Conservation (phyloP, 495 filamentous ascomycete species). For the Lophiotrema nucula region DNA sequence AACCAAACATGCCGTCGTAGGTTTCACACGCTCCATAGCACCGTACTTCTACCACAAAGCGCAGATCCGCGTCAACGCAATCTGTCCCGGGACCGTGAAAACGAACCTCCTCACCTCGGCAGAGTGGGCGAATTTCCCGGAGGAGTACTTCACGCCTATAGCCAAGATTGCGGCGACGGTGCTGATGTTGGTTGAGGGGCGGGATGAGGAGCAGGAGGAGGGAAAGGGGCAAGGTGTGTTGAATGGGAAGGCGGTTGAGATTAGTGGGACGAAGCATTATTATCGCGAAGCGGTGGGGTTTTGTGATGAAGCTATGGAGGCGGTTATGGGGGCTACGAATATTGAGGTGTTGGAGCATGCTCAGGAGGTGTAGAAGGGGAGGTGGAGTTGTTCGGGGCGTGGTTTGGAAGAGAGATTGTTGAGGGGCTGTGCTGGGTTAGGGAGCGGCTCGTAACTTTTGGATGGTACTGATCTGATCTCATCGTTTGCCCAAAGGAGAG, state of each 20-base stretch:
- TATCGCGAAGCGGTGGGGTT: constrained; percentile 32
- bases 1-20: constrained; percentile 37
- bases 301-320: constrained; percentile 38
- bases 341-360: constrained; percentile 20
- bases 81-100: constrained; percentile 39
- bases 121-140: constrained; percentile 35
- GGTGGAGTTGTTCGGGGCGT: not conserved
- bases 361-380: not conserved
- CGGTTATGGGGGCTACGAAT: constrained; percentile 36
- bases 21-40: constrained; percentile 37
- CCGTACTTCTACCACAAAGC: constrained; percentile 19
- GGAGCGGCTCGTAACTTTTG: too few species aligned
- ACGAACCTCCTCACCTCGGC: constrained; percentile 36
- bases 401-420: not conserved
- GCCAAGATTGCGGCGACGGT: constrained; percentile 38
- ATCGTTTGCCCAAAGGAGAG: too few species aligned
- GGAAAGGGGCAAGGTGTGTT: not conserved
- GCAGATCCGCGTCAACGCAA: constrained; percentile 36
- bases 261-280: constrained; percentile 36
- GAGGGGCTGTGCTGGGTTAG: too few species aligned
- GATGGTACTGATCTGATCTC: too few species aligned
- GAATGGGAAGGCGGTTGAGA: constrained; percentile 34
- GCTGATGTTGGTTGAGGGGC: constrained; percentile 33
- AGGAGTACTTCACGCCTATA: constrained; percentile 37
- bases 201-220: constrained; percentile 11